These are phyloP conservation scores for Fraxinus sp. DNA, from an alignment of 305 asterid species.

Conservation along the genomic window DNA sequence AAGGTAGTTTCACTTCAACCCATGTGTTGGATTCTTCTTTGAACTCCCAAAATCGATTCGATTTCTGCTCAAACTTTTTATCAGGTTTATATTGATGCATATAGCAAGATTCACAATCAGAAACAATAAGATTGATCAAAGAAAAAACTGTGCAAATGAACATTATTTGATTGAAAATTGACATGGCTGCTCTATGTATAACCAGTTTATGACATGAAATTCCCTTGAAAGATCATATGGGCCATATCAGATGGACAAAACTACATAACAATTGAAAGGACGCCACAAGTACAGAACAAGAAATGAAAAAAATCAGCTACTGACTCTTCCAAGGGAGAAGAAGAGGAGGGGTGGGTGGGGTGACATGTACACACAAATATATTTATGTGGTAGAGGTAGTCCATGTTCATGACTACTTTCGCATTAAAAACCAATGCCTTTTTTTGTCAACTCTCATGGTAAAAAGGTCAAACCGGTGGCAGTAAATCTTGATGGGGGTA, in stretches of 20 bases:
- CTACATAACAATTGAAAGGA: conserved; percentile 23
- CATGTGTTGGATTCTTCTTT: conserved; percentile 55
- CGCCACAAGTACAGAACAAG: conserved; percentile 22
- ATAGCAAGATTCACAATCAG: conserved; percentile 39
- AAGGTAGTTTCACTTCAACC: conserved; percentile 66
- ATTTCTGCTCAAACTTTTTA: conserved; percentile 57
- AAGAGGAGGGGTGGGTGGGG: conserved; percentile 7
- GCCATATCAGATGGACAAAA: conserved; percentile 34
- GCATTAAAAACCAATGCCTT: neutral
- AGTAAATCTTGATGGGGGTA: conserved; percentile 19
- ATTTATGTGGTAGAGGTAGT: conserved; percentile 19
- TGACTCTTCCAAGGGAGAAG: neutral
- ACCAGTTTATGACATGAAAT: conserved; percentile 7
- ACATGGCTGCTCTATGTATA: conserved; percentile 29
- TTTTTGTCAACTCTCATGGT: conserved; percentile 37
- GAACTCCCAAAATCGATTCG: conserved; percentile 66
- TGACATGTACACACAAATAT: neutral
- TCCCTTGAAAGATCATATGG: conserved; percentile 31
- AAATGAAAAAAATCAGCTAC: conserved; percentile 13
- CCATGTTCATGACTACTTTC: conserved; percentile 19
- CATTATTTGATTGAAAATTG: conserved; percentile 28
- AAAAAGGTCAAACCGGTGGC: conserved; percentile 14
- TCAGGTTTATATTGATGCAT: conserved; percentile 39
- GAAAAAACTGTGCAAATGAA: conserved; percentile 31
- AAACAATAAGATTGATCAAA: conserved; percentile 4